phyloP scores from a whole-genome alignment of 139 green algal species.

The Microglena sp. region DNA sequence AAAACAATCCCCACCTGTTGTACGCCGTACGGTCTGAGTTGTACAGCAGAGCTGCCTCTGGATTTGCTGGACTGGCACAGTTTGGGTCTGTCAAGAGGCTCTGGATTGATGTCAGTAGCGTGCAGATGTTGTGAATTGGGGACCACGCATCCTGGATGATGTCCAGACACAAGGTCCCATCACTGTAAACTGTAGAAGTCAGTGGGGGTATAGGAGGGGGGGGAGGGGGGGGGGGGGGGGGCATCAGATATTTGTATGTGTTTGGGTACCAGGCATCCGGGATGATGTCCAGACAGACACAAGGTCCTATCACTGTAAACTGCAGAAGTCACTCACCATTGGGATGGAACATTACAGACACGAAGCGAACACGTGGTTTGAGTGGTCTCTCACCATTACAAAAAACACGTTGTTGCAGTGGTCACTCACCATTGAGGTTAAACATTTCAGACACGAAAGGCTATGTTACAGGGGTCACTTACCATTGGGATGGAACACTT shows the following conservation, averaged over 20 bases:
- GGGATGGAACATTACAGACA: conserved; percentile 54
- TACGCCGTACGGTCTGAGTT: conserved; percentile 56
- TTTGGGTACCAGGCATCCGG: neutral
- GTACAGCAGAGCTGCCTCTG: conserved; percentile 76
- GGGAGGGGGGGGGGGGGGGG: neutral
- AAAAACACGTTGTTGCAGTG: too few relatives aligned
- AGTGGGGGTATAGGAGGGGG: neutral
- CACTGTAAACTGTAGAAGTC: conserved; percentile 23
- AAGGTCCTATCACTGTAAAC: neutral
- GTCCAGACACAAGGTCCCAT: conserved; percentile 90
- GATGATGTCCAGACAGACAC: neutral
- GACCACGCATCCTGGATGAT: conserved; percentile 87
- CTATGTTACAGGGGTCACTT: neutral
- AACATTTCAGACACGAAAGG: too few relatives aligned
- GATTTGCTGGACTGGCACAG: conserved; percentile 77
- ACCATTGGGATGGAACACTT: conserved; percentile 72
- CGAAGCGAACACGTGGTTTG: conserved; percentile 6
- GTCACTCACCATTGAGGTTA: too few relatives aligned
- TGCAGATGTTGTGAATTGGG: conserved; percentile 83
- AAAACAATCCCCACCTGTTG: conserved; percentile 48
- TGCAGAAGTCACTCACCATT: conserved; percentile 37
- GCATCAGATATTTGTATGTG: neutral
- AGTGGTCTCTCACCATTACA: too few relatives aligned
- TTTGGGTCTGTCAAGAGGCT: conserved; percentile 87
- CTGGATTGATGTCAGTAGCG: conserved; percentile 82